Base-by-base conservation (phyloP, 2,329 filamentous ascomycete species). In the Exophiala viscosa region DNA sequence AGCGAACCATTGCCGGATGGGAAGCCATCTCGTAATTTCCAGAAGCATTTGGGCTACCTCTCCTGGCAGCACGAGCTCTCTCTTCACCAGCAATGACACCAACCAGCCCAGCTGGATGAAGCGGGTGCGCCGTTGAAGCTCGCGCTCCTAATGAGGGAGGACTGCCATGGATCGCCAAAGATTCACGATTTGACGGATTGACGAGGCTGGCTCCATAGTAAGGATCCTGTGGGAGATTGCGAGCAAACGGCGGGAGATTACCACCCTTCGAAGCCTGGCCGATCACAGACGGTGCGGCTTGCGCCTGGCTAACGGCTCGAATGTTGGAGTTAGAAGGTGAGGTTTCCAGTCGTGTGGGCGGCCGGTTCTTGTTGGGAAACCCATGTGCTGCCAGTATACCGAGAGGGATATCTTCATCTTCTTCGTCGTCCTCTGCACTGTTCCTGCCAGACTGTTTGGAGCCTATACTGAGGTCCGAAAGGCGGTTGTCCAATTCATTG, bases 21-120 rank as follows among this genome's bases (percentile, higher is more conserved):
- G 50, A 61, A 14, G 62, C 60, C 59, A 73, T 67, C 14, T 67
- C 67, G 11, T 69, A 67, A 28, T 67, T 66, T 39, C 60, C 52
- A 69, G 58, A 73, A 44, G 86, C 83, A 54, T 86, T 87, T 3
- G 89, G 88, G 64, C 86, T 93, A 32, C 88, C 89, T 64, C 90
- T 78, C 62, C 90, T 79, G 76, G 89, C 77, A 28, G 89, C 89
- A 59, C 85, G 81, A 36, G 86, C 86, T 43, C 88, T 81, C 68
- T 95, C 90, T 70, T 95, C 90, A 47, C 76, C 87, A 32, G 88
- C 88, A 70, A 96, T 96, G 7, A 96, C 88, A 8, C 90, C 90
- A 15, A 96, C 86, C 9, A 96, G 77, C 9, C 90, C 90, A 38
- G 88, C 89, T 1, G 87, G 86, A 13, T 86, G 86, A 7, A 75